Evolutionary conservation across 78 protist species (phyloP), one percentile per base, ranked within the genome.

Genomic region (Guillardia theta): DNA sequence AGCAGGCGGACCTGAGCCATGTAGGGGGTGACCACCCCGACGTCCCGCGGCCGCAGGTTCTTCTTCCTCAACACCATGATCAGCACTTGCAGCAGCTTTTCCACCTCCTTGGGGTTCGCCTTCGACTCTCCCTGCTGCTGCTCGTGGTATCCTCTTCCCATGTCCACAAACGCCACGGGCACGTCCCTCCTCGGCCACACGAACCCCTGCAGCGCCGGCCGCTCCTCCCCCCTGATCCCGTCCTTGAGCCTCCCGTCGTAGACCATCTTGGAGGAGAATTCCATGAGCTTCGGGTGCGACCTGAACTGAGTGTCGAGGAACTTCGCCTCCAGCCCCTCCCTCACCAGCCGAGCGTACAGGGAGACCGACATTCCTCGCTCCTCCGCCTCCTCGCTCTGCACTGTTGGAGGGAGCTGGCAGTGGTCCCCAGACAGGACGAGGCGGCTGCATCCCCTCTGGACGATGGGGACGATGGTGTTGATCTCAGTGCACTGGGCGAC

Each of bases 241-340:
- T 1, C 0, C 10, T 6, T 4, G 45, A 70, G 83, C 41, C 41
- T 1, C 4, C 83, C 83, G 41, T 24, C 36, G 83, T 70, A 70
- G 33, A 70, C 10, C 46, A 43, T 18, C n/a, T 1, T 22, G 41
- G 83, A 24, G 83, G 45, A 12, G 83, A 70, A 70, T 22, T 12
- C 83, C 41, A 18, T 18, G 45, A 70, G 6, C 36, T 12, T 24
- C 36, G 83, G 83, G 83, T 70, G 83, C 41, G 83, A 24, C 46
- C 83, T 36, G 83, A 24, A 70, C 83, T 70, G 83, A 43, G 83
- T 70, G 83, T 70, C 83, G 83, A 70, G 83, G 41, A 70, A 18
- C 46, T 24, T 4, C 46, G 83, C 46, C 9, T 6, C n/a, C n/a
- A 70, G 36, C n/a, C 83, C 41, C 45, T 33, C 46, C 10, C n/a